Percentiles rank a stretch among this genome's conserved stretches.
Evolutionary conservation across 495 filamentous ascomycete species (phyloP).

Genomic region (Tuber magnatum): DNA sequence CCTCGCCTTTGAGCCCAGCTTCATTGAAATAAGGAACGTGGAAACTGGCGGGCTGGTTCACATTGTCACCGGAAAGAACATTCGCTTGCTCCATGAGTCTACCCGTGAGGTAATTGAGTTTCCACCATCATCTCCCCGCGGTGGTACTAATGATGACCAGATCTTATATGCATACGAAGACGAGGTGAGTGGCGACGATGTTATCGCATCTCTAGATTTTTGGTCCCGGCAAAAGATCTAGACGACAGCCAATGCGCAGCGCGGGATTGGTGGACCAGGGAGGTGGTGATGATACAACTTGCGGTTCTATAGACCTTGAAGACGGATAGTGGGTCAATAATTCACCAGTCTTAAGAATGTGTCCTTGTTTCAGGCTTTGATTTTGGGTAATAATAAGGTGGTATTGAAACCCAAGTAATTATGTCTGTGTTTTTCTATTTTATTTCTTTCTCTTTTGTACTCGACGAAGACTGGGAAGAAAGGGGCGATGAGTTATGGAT

Average conservation of each 20-base stretch:
- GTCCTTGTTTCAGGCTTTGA: conserved; percentile 11
- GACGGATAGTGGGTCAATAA: conserved; percentile 13
- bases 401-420: conserved; percentile 29
- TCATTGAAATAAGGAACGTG: conserved; percentile 91
- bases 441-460: background rate
- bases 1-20: conserved; percentile 95
- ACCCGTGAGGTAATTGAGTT: conserved; percentile 75
- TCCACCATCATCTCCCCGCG: conserved; percentile 7
- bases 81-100: conserved; percentile 92
- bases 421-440: background rate
- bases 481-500: conserved; percentile 1
- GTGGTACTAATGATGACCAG: conserved; percentile 46
- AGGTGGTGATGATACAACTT: background rate
- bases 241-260: conserved; percentile 7
- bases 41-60: conserved; percentile 84
- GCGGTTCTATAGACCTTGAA: background rate
- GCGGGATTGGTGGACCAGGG: background rate
- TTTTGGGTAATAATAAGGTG: conserved; percentile 12
- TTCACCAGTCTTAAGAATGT: background rate
- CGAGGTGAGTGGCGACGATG: conserved; percentile 77
- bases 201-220: conserved; percentile 93
- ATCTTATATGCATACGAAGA: conserved; percentile 97
- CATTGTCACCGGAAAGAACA: conserved; percentile 90
- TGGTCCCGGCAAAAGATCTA: conserved; percentile 53
- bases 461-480: background rate